A percentile compares a stretch with the other conserved stretches of the same genome.
Evolutionary conservation across 2,329 filamentous ascomycete genomes (phyloP).

Genomic region (Aspergillus persii): DNA sequence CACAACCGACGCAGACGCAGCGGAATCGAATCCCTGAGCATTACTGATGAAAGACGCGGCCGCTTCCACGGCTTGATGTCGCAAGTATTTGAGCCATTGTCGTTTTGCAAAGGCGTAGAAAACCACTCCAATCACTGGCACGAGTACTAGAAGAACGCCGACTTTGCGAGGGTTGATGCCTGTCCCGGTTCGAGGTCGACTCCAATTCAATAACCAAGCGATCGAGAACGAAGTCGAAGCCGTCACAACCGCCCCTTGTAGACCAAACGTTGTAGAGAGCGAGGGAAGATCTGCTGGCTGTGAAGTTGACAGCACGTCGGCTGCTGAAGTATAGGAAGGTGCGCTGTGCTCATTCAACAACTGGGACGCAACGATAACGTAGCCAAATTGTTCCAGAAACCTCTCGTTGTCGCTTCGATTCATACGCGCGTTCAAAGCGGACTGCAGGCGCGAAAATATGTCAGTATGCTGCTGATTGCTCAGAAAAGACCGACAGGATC

Average conservation of each 20-base stretch:
- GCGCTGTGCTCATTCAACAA: constrained; percentile 65
- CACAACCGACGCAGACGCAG: constrained; percentile 70
- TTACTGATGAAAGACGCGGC: constrained; percentile 67
- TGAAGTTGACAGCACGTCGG: constrained; percentile 32
- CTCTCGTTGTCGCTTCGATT: constrained; percentile 75
- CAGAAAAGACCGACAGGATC: constrained; percentile 9
- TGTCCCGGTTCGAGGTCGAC: constrained; percentile 54
- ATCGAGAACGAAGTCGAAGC: constrained; percentile 61
- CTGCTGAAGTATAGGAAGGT: constrained; percentile 40
- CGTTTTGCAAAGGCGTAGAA: constrained; percentile 72
- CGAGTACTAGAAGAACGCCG: constrained; percentile 42
- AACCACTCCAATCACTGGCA: constrained; percentile 54
- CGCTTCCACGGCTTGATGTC: constrained; percentile 69
- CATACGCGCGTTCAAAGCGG: constrained; percentile 47
- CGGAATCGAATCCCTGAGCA: constrained; percentile 78
- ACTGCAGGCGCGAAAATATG: constrained; percentile 19
- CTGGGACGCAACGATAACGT: constrained; percentile 88
- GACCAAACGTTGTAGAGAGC: constrained; percentile 51
- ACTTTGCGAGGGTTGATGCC: constrained; percentile 42
- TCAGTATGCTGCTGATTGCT: neutral
- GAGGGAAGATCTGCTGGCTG: constrained; percentile 31
- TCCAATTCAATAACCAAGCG: constrained; percentile 71
- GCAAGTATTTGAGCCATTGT: constrained; percentile 77
- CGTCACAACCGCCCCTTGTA: constrained; percentile 65
- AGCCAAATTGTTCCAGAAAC: constrained; percentile 90